Evolutionary conservation across 306 rosid genomes (phyloP).

Genomic region (Sicyos baderoa): DNA sequence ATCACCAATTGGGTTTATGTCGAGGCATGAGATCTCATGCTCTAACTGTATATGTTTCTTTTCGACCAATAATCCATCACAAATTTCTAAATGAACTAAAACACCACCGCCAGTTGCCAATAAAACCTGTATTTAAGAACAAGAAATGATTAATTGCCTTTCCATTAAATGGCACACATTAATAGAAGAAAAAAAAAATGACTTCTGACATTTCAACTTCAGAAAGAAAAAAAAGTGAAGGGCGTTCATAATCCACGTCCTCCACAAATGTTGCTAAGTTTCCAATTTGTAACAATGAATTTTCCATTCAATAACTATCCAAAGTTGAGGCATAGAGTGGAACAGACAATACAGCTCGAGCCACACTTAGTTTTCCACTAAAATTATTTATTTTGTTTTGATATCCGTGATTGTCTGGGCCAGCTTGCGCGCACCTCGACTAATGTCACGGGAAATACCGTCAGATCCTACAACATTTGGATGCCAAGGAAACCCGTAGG

Average conservation of each 20-base stretch:
- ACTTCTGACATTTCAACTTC: neutral
- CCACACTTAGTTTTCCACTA: neutral
- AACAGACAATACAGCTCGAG: neutral
- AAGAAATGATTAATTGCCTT: neutral
- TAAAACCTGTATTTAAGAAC: slow-evolving; percentile 64
- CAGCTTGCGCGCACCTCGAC: too few species aligned
- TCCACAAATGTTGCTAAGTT: neutral
- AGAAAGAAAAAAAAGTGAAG: neutral
- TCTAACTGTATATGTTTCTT: slow-evolving; percentile 63
- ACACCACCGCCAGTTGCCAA: slow-evolving; percentile 95
- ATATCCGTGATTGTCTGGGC: too few species aligned
- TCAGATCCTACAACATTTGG: too few species aligned
- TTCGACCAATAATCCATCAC: slow-evolving; percentile 60
- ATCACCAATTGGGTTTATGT: slow-evolving; percentile 91
- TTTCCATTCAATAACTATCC: neutral
- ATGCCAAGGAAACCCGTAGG: too few species aligned
- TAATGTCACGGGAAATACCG: too few species aligned
- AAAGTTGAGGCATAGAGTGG: neutral
- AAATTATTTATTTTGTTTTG: too few species aligned
- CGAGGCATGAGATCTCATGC: slow-evolving; percentile 88
- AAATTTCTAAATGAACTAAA: slow-evolving; percentile 82
- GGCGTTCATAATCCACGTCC: neutral
- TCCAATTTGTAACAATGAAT: neutral
- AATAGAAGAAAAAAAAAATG: neutral
- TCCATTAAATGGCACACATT: neutral